Base-by-base conservation (phyloP, 1,284 basidiomycete genomes). In the Leccinum griseonigrum region DNA sequence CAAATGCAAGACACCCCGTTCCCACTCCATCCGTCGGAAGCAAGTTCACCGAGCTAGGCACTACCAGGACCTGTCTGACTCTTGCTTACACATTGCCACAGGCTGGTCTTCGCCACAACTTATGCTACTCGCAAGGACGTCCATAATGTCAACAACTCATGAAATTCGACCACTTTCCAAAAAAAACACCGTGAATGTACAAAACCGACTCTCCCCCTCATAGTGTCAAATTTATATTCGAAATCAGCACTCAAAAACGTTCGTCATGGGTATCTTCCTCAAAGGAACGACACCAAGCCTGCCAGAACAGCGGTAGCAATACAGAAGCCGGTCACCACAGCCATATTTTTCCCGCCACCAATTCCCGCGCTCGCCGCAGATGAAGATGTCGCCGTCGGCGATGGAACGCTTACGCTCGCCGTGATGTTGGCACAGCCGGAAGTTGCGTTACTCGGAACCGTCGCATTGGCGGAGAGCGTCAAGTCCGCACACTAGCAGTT, bases 401-500 rank as follows among this genome's bases (percentile, higher is more conserved):
- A 56, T 28, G 67, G 57, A 22, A 28, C 50, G 29, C 48, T 28
- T 54, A 46, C 29, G 11, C 60, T 63, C n/a, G 63, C 38, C 34
- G 63, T 74, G 51, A 65, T 38, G 3, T 63, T 74, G 1, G 69
- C 32, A 51, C 74, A 73, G 13, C 59, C 52, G 14, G 69, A 63
- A 3, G 71, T 72, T 18, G 64, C 64, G n/a, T 60, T 59, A n/a
- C 60, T 57, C 16, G 72, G 71, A 46, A 64, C 62, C n/a, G 73
- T 74, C 32, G 58, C 62, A 59, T 60, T 74, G 0, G 68, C 59
- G 36, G 72, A 70, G 2, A 73, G 46, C 22, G 68, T 74, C 63
- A 73, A 59, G 62, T 73, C 72, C n/a, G 72, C 70, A 60, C 74
- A 75, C 72, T 75, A 38, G 50, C 32, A 9, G 3, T 55, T 16